These are phyloP conservation scores for Keithomyces neogunnii DNA, from an alignment of 2,329 filamentous ascomycete genomes.

Conservation along the genomic window DNA sequence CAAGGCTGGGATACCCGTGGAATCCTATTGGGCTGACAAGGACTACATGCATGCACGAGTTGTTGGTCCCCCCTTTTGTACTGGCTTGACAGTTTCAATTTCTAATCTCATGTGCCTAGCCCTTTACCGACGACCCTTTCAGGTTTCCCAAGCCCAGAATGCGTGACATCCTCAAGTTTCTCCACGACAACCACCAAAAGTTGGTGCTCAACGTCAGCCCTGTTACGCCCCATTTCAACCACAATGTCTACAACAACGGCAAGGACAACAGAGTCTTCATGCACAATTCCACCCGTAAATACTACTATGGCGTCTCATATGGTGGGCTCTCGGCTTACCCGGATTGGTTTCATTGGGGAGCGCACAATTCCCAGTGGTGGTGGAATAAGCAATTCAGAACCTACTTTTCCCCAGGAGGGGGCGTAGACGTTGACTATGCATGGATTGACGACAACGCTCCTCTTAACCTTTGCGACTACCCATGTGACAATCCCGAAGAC, in stretches of 20 bases:
- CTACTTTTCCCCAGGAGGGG: constrained; percentile 56
- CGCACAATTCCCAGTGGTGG: constrained; percentile 51
- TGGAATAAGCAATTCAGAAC: constrained; percentile 59
- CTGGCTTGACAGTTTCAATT: not conserved
- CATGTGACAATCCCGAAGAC: constrained; percentile 25
- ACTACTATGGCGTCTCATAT: constrained; percentile 65
- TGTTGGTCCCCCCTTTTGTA: constrained; percentile 1
- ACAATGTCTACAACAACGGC: constrained; percentile 33
- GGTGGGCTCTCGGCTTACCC: constrained; percentile 63
- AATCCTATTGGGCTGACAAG: constrained; percentile 39
- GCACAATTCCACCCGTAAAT: constrained; percentile 41
- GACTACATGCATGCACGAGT: constrained; percentile 28
- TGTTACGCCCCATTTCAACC: constrained; percentile 50
- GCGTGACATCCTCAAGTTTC: constrained; percentile 55
- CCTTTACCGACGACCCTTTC: constrained; percentile 58
- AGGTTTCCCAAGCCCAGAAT: constrained; percentile 54
- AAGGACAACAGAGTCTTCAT: constrained; percentile 35
- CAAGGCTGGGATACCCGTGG: constrained; percentile 54
- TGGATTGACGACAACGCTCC: constrained; percentile 62
- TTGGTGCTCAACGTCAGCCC: constrained; percentile 77
- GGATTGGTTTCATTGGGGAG: constrained; percentile 55
- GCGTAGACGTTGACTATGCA: constrained; percentile 66
- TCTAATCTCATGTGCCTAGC: not conserved
- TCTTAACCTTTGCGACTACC: constrained; percentile 22
- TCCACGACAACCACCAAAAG: constrained; percentile 59